Evolutionary conservation across 257 asterid species (phyloP).

Genomic region (Plantago elongata): DNA sequence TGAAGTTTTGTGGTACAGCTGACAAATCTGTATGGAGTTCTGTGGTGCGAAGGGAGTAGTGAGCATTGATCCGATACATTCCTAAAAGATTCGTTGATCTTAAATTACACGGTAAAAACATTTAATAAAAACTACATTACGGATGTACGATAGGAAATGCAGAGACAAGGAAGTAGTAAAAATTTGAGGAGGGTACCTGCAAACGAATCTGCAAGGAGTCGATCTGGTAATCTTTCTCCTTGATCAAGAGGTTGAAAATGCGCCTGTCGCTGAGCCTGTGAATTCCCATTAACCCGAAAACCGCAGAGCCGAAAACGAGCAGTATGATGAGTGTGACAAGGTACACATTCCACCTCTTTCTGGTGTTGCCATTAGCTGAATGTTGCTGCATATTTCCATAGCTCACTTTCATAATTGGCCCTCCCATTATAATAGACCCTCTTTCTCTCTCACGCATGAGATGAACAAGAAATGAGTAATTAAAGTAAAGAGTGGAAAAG

Average conservation of each 20-base stretch:
- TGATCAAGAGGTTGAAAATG: conserved; percentile 35
- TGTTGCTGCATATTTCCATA: conserved; percentile 21
- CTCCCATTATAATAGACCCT: conserved; percentile 20
- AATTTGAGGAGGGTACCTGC: conserved; percentile 36
- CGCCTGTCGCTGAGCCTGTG: conserved; percentile 53
- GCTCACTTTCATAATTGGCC: conserved; percentile 19
- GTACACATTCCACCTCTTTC: conserved; percentile 37
- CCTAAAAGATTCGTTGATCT: too few relatives aligned
- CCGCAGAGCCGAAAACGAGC: conserved; percentile 46
- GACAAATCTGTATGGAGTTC: too few relatives aligned
- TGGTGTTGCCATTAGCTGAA: conserved; percentile 15
- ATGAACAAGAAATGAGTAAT: neutral
- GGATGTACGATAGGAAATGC: neutral
- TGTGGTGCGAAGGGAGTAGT: too few relatives aligned
- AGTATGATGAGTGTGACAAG: conserved; percentile 30
- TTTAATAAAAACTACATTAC: neutral
- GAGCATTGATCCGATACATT: too few relatives aligned
- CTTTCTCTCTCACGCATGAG: conserved; percentile 19
- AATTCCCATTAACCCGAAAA: conserved; percentile 47
- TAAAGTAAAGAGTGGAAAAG: too few relatives aligned
- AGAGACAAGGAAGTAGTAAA: too few relatives aligned
- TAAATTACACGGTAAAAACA: too few relatives aligned
- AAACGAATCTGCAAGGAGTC: conserved; percentile 47
- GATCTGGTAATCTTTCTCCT: conserved; percentile 46
- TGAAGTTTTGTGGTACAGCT: too few relatives aligned